Evolutionary conservation across 139 green algal genomes (phyloP).

Genomic region (Chlorokybus atmophyticus): DNA sequence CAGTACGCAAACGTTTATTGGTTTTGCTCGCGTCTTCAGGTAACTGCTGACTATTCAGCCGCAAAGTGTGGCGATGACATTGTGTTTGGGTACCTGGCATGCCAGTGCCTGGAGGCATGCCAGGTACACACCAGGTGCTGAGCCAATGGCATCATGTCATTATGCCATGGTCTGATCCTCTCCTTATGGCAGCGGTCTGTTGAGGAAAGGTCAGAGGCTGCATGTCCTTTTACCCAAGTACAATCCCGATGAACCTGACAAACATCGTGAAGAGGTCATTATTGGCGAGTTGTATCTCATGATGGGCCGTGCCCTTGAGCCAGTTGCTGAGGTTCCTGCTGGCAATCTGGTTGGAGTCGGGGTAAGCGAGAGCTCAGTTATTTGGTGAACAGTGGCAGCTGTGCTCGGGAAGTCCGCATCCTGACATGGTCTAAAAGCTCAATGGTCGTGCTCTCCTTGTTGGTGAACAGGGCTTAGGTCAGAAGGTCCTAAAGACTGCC

Average conservation of each 20-base stretch:
- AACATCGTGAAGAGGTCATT: constrained; percentile 16
- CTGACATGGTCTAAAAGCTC: no score
- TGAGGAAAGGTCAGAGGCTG: constrained; percentile 22
- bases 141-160: no score
- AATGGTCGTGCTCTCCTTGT: no score
- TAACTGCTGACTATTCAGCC: no score
- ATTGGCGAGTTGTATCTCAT: constrained; percentile 76
- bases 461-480: constrained; percentile 63
- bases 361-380: no score
- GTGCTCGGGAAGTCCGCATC: no score
- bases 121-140: no score
- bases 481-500: constrained; percentile 76
- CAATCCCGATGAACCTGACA: constrained; percentile 11
- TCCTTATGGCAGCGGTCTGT: constrained; percentile 10
- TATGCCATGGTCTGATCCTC: constrained; percentile 4
- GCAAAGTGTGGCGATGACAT: no score
- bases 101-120: no score
- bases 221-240: constrained; percentile 28
- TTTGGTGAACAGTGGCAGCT: no score
- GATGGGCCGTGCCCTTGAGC: constrained; percentile 80
- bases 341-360: constrained; percentile 76
- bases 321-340: constrained; percentile 54
- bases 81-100: no score
- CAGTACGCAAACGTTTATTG: no score
- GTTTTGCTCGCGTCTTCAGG: constrained; percentile 32